Percentiles rank a stretch among this genome's conserved stretches.
phyloP scores from a whole-genome alignment of 345 rosid genomes.

The Physaria fendleri region DNA sequence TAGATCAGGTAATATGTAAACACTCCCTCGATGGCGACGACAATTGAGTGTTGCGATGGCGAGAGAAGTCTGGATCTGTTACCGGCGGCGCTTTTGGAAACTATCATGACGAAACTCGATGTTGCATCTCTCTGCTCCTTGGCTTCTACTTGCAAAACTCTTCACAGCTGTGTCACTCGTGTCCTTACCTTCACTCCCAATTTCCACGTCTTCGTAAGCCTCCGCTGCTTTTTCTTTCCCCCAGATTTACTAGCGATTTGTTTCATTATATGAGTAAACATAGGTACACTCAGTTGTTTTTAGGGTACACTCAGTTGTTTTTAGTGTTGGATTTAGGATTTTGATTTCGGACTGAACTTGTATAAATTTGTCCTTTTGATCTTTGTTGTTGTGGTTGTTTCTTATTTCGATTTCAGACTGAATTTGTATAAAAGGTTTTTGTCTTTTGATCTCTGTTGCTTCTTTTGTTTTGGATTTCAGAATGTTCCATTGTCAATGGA shows the following conservation, averaged over 20 bases:
- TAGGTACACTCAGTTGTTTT: not conserved
- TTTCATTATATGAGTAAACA: not conserved
- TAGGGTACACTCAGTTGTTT: not conserved
- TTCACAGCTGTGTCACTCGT: conserved; percentile 51
- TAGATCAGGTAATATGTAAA: not conserved
- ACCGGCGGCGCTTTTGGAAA: conserved; percentile 56
- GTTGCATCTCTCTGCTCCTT: conserved; percentile 67
- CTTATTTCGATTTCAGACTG: not conserved
- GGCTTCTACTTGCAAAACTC: conserved; percentile 58
- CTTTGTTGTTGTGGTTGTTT: not conserved
- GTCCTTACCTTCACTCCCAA: conserved; percentile 68
- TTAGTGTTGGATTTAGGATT: not conserved
- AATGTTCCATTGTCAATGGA: conserved; percentile 36
- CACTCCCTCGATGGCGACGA: conserved; percentile 16
- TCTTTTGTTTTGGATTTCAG: conserved; percentile 16
- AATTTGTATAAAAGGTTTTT: not conserved
- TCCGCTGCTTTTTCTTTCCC: not conserved
- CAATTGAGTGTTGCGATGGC: conserved; percentile 15
- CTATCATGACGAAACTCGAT: conserved; percentile 74
- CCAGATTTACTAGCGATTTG: not conserved
- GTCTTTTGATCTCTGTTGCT: not conserved
- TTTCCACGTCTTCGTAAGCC: conserved; percentile 64
- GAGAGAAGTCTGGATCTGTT: conserved; percentile 53
- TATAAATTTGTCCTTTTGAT: not conserved
- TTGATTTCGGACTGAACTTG: not conserved